A percentile compares a stretch with the other conserved stretches of the same genome.
Conservation (phyloP, 1,284 basidiomycete species). For the Uromyces viciae-fabae region DNA sequence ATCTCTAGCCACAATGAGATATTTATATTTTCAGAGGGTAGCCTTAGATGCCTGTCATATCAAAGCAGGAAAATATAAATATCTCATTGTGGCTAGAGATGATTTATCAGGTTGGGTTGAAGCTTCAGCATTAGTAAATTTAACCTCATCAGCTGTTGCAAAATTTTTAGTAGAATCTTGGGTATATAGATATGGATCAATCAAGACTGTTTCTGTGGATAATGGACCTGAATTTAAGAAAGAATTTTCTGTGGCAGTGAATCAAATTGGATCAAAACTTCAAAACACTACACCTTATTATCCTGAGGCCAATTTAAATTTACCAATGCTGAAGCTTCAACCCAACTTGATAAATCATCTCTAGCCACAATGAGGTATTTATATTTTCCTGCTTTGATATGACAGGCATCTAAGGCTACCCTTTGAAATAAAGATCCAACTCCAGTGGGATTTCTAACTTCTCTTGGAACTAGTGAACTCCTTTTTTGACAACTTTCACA, state of each 20-base stretch:
- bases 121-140: neutral
- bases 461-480: neutral
- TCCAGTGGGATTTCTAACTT: neutral
- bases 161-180: neutral
- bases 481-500: neutral
- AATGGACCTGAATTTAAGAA: too few relatives aligned
- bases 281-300: too few relatives aligned
- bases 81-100: too few relatives aligned
- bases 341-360: too few relatives aligned
- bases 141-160: neutral
- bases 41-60: too few relatives aligned
- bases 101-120: too few relatives aligned
- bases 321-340: too few relatives aligned
- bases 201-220: neutral
- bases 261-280: too few relatives aligned
- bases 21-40: constrained; percentile 16
- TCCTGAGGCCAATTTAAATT: too few relatives aligned
- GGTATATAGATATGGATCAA: neutral
- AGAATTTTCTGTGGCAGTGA: too few relatives aligned
- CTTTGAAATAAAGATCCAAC: neutral
- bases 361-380: neutral
- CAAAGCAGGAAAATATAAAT: too few relatives aligned
- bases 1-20: constrained; percentile 37
- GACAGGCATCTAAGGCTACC: neutral
- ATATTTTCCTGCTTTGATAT: constrained; percentile 34